A percentile compares a stretch with the other conserved stretches of the same genome.
Evolutionary conservation across 163 green algal species (phyloP).

Genomic region (Chloromonas sp.): DNA sequence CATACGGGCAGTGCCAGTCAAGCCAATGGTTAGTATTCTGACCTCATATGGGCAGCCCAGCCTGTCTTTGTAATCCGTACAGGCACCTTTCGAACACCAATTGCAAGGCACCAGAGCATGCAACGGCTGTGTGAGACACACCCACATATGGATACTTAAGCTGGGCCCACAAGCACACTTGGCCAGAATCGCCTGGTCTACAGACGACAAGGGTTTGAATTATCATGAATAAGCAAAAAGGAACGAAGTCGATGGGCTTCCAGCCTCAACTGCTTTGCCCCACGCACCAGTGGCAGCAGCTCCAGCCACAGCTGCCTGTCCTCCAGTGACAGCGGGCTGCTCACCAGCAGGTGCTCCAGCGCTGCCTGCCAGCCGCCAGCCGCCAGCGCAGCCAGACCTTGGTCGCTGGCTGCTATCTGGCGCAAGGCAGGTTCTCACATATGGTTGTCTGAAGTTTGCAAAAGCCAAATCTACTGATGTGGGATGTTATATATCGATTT

Average conservation of each 20-base stretch:
- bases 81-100: neutral
- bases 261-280: too few species aligned
- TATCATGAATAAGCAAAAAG: too few species aligned
- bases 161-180: neutral
- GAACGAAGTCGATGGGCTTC: too few species aligned
- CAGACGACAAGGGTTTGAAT: too few species aligned
- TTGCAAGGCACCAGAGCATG: too few species aligned
- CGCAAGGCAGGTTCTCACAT: neutral
- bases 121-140: too few species aligned
- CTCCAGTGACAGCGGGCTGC: slow-evolving; percentile 16
- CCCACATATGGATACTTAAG: too few species aligned
- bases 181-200: too few species aligned
- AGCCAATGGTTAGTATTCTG: neutral
- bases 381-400: slow-evolving; percentile 10
- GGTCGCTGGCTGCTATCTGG: slow-evolving; percentile 6
- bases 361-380: slow-evolving; percentile 20
- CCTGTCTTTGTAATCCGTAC: neutral
- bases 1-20: neutral
- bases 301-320: slow-evolving; percentile 29
- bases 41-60: too few species aligned
- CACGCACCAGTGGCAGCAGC: slow-evolving; percentile 20
- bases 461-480: too few species aligned
- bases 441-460: too few species aligned
- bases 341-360: slow-evolving; percentile 26
- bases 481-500: too few species aligned